phyloP scores from a whole-genome alignment of 352 stramenopile genomes.

The Ochromonadaceae sp. region DNA sequence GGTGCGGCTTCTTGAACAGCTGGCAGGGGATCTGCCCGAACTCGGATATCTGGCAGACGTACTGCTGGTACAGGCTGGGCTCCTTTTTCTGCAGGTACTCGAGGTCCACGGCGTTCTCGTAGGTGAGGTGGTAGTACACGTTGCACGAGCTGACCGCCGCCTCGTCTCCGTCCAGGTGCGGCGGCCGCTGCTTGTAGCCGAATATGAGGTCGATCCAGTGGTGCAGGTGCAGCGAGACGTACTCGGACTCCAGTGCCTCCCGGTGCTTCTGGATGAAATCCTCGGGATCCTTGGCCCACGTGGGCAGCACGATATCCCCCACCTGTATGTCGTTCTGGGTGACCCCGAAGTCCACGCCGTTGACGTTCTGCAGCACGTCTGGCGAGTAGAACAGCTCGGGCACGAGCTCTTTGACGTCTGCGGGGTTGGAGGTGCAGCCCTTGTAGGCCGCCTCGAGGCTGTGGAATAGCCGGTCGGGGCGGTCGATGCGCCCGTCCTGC shows the following conservation, averaged over 20 bases:
- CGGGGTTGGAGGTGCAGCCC: slow-evolving; percentile 36
- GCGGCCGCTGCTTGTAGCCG: slow-evolving; percentile 83
- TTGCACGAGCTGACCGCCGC: slow-evolving; percentile 86
- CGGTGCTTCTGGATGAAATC: slow-evolving; percentile 85
- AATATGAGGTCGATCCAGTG: slow-evolving; percentile 99
- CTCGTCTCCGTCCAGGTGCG: slow-evolving; percentile 38
- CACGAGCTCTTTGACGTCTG: slow-evolving; percentile 57
- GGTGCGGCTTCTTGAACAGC: slow-evolving; percentile 30
- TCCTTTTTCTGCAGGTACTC: slow-evolving; percentile 71
- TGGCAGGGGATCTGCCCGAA: slow-evolving; percentile 36
- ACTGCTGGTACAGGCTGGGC: slow-evolving; percentile 19
- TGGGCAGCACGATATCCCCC: slow-evolving; percentile 84
- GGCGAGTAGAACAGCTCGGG: slow-evolving; percentile 55
- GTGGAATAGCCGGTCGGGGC: slow-evolving; percentile 45
- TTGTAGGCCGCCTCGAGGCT: slow-evolving; percentile 35
- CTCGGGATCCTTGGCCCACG: slow-evolving; percentile 80
- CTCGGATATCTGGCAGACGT: slow-evolving; percentile 21
- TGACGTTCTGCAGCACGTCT: slow-evolving; percentile 64
- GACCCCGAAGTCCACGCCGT: slow-evolving; percentile 59
- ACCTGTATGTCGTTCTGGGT: slow-evolving; percentile 55
- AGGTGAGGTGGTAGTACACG: slow-evolving; percentile 97
- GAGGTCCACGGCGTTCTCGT: slow-evolving; percentile 88
- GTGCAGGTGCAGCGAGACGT: slow-evolving; percentile 90
- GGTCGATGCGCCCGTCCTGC: slow-evolving; percentile 43
- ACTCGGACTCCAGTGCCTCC: slow-evolving; percentile 85